Evolutionary conservation across 2,329 filamentous ascomycete species (phyloP).

Genomic region (Neonectria coccinea): DNA sequence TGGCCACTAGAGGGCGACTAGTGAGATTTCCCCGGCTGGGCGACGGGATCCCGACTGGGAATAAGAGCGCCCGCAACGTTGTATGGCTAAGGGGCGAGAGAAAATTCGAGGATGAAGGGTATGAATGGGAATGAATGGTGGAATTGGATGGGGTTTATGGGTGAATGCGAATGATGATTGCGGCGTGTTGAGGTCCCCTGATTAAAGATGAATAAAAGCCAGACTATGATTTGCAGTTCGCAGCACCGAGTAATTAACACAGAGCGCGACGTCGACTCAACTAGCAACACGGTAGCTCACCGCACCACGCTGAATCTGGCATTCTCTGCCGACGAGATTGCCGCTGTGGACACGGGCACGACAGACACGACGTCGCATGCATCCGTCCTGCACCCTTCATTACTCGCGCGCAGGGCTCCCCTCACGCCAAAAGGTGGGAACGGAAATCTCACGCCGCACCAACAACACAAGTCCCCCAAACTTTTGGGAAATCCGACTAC

Average conservation of each 20-base stretch:
- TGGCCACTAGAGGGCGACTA: background rate
- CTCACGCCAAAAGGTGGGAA: background rate
- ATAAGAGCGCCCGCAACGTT: background rate
- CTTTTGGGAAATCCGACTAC: background rate
- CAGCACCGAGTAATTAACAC: too few species aligned
- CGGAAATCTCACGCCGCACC: too few species aligned
- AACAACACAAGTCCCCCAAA: background rate
- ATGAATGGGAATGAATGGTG: background rate
- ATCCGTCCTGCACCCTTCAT: background rate
- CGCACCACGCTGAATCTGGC: background rate
- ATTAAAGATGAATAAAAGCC: background rate
- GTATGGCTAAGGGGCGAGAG: background rate
- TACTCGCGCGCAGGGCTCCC: background rate
- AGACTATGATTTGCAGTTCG: background rate
- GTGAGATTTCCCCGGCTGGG: background rate
- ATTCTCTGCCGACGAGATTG: constrained; percentile 7
- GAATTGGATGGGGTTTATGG: background rate
- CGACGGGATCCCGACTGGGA: background rate
- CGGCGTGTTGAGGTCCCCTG: too few species aligned
- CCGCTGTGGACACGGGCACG: background rate
- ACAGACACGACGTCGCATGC: background rate
- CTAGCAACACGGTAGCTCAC: background rate
- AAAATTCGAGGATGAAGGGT: background rate
- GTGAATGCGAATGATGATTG: too few species aligned
- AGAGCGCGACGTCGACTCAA: too few species aligned